These are phyloP conservation scores for Pseudocercospora musae DNA, from an alignment of 2,329 filamentous ascomycete genomes.

Conservation along the genomic window DNA sequence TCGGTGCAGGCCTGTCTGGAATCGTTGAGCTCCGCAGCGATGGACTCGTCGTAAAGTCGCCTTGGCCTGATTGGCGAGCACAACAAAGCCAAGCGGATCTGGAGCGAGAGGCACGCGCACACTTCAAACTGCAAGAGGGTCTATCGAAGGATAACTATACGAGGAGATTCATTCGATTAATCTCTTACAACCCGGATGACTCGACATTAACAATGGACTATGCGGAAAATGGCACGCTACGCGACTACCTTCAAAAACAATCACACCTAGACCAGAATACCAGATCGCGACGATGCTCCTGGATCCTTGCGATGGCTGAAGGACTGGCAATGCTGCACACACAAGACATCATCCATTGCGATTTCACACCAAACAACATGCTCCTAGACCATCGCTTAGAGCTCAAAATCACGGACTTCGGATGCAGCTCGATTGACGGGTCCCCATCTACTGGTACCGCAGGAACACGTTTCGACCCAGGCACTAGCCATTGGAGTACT, in stretches of 20 bases:
- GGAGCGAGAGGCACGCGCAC: not conserved
- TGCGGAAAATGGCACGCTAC: not conserved
- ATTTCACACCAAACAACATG: conserved; percentile 5
- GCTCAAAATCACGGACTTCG: conserved; percentile 6
- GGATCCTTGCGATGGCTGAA: conserved; percentile 5
- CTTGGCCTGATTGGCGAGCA: not conserved
- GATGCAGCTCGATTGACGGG: conserved; percentile 1
- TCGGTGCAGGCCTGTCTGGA: too few relatives aligned
- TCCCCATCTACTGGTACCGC: not conserved
- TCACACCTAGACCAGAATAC: not conserved
- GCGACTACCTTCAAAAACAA: not conserved
- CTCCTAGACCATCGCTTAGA: not conserved
- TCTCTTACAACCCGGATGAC: not conserved
- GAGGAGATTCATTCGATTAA: conserved; percentile 3
- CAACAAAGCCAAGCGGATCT: conserved; percentile 1
- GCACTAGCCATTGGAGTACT: not conserved
- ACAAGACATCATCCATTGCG: conserved; percentile 3
- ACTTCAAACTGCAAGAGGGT: not conserved
- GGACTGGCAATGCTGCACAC: conserved; percentile 1
- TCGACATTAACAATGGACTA: conserved; percentile 4
- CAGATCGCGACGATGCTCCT: not conserved
- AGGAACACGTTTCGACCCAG: not conserved
- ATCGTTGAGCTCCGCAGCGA: not conserved
- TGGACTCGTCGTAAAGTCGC: not conserved
- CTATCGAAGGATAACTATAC: not conserved